phyloP scores from a whole-genome alignment of 2,329 filamentous ascomycete genomes.

The Talaromyces sp. region DNA sequence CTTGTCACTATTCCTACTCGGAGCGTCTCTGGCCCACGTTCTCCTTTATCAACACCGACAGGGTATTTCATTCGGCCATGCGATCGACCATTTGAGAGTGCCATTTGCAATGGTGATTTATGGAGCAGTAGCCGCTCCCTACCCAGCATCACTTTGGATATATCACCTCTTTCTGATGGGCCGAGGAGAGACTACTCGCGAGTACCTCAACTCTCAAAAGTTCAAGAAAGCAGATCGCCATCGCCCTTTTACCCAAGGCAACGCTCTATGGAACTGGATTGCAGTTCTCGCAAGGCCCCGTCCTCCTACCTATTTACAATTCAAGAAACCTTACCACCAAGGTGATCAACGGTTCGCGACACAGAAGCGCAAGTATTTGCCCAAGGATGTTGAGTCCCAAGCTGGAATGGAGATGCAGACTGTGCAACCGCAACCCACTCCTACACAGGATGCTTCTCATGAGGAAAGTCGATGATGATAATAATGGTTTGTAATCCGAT shows the following conservation, averaged over 20 bases:
- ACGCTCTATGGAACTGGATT: conserved; percentile 69
- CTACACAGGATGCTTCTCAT: background rate
- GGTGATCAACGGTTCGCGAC: conserved; percentile 80
- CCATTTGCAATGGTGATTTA: conserved; percentile 88
- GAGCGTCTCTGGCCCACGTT: conserved; percentile 73
- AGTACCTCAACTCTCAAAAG: conserved; percentile 94
- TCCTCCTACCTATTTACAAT: conserved; percentile 80
- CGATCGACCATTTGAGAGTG: conserved; percentile 67
- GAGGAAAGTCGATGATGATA: conserved; percentile 5
- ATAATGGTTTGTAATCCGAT: background rate
- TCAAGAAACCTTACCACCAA: conserved; percentile 69
- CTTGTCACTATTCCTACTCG: conserved; percentile 69
- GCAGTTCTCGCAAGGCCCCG: conserved; percentile 77
- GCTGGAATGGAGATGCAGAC: conserved; percentile 68
- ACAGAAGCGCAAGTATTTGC: conserved; percentile 48
- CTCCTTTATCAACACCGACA: conserved; percentile 64
- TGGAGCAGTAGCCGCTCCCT: conserved; percentile 66
- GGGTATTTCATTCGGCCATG: conserved; percentile 59
- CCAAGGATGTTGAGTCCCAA: conserved; percentile 47
- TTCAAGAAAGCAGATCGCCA: conserved; percentile 89
- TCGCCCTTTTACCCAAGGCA: conserved; percentile 79
- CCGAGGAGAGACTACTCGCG: conserved; percentile 87
- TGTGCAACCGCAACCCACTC: conserved; percentile 32
- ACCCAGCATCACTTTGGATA: conserved; percentile 74
- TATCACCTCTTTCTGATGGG: conserved; percentile 92